phyloP scores from a whole-genome alignment of 2,329 filamentous ascomycete genomes.

The Orbilia brochopaga region DNA sequence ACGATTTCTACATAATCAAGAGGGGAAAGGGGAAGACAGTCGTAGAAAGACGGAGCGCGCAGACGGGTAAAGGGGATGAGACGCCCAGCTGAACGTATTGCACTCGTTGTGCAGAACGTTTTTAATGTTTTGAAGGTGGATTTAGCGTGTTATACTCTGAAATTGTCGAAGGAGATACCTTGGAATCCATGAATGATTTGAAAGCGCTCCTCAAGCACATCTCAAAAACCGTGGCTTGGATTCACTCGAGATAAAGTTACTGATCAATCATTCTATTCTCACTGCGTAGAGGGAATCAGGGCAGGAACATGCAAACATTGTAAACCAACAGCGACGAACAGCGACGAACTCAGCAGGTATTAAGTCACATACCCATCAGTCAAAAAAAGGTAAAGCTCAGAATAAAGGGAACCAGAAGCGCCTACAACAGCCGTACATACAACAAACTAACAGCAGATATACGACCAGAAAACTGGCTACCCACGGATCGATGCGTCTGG shows the following conservation, averaged over 20 bases:
- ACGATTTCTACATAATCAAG: slow-evolving; percentile 84
- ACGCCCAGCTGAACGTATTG: slow-evolving; percentile 7
- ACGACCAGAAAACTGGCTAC: neutral
- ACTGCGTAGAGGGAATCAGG: slow-evolving; percentile 10
- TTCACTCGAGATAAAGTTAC: neutral
- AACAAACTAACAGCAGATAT: slow-evolving; percentile 2
- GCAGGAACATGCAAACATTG: neutral
- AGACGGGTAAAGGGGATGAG: slow-evolving; percentile 37
- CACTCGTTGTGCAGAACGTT: neutral
- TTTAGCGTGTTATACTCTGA: slow-evolving; percentile 7
- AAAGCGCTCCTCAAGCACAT: too few relatives aligned
- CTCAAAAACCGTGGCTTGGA: too few relatives aligned
- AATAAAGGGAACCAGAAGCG: slow-evolving; percentile 10
- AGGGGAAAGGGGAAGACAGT: slow-evolving; percentile 58
- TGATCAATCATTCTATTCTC: slow-evolving; percentile 37
- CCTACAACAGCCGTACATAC: slow-evolving; percentile 2
- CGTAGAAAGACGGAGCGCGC: slow-evolving; percentile 45
- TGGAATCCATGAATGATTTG: neutral
- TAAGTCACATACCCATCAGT: neutral
- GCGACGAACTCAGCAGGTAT: neutral
- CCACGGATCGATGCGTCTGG: neutral
- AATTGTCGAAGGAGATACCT: neutral
- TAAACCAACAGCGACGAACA: neutral
- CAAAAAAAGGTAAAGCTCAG: neutral
- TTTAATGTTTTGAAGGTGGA: neutral